These are phyloP conservation scores for Sporobolomyces pararoseus DNA, from an alignment of 768 basidiomycete genomes.

Conservation along the genomic window DNA sequence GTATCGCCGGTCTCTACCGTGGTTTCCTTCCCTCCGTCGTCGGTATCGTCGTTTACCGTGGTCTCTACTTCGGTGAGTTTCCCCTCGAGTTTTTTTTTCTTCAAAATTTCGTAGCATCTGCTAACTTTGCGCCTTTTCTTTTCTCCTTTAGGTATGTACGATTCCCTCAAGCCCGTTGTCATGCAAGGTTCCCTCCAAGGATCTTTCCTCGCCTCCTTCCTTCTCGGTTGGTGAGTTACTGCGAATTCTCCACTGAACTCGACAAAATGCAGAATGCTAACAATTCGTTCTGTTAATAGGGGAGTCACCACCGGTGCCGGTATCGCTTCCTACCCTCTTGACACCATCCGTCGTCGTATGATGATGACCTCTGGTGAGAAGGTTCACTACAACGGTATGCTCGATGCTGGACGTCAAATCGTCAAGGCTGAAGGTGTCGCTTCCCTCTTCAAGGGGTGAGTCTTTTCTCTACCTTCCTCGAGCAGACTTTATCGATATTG, in stretches of 20 bases:
- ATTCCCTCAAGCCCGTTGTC: slow-evolving; percentile 72
- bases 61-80: slow-evolving; percentile 59
- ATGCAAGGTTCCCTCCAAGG: slow-evolving; percentile 93
- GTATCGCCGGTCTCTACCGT: slow-evolving; percentile 98
- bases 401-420: slow-evolving; percentile 72
- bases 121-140: background rate
- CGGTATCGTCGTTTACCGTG: slow-evolving; percentile 99
- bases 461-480: no score
- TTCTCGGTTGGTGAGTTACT: slow-evolving; percentile 29
- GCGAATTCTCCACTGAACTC: no score
- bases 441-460: slow-evolving; percentile 88
- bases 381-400: slow-evolving; percentile 98
- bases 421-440: slow-evolving; percentile 89
- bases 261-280: no score
- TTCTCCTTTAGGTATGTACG: slow-evolving; percentile 40
- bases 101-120: no score
- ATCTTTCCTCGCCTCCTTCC: slow-evolving; percentile 85
- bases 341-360: slow-evolving; percentile 89
- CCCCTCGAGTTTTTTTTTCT: background rate
- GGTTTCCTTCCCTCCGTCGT: slow-evolving; percentile 98
- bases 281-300: slow-evolving; percentile 66
- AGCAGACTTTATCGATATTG: no score
- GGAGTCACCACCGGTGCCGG: slow-evolving; percentile 99
- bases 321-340: slow-evolving; percentile 70
- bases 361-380: slow-evolving; percentile 98